Conservation (phyloP, 2,329 filamentous ascomycete genomes). For the Penicillium corylophilum region DNA sequence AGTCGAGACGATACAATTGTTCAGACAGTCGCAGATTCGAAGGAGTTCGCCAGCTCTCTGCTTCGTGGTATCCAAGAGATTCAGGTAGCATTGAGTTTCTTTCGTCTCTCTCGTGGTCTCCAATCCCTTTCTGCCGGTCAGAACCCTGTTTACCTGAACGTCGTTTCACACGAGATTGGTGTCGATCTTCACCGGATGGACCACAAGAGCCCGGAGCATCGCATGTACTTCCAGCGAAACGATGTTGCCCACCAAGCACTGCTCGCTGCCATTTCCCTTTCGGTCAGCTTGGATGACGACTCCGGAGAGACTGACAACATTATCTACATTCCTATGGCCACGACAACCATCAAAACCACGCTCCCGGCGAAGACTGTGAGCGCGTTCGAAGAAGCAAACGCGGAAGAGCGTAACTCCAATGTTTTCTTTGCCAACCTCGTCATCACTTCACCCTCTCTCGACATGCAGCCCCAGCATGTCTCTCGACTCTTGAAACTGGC, state of each 20-base stretch:
- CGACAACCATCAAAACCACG: constrained; percentile 90
- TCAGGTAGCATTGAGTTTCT: constrained; percentile 88
- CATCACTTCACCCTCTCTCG: constrained; percentile 90
- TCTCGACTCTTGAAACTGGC: constrained; percentile 78
- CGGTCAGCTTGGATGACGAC: constrained; percentile 88
- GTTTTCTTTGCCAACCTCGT: constrained; percentile 96
- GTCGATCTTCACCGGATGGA: constrained; percentile 90
- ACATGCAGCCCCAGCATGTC: constrained; percentile 87
- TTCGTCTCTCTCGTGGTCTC: constrained; percentile 80
- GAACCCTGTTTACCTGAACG: constrained; percentile 74
- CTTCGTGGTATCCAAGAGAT: constrained; percentile 92
- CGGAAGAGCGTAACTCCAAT: constrained; percentile 87
- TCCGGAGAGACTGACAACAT: constrained; percentile 80
- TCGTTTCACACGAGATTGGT: constrained; percentile 94
- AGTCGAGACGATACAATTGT: constrained; percentile 68
- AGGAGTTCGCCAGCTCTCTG: constrained; percentile 86
- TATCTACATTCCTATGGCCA: constrained; percentile 94
- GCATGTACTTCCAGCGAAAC: constrained; percentile 94
- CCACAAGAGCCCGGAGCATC: constrained; percentile 86
- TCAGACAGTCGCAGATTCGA: constrained; percentile 84
- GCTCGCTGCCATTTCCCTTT: constrained; percentile 86
- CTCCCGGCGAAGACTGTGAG: constrained; percentile 91
- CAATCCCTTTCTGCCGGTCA: constrained; percentile 65
- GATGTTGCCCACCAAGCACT: constrained; percentile 95
- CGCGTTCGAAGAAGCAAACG: constrained; percentile 66